Percentiles rank a stretch among this genome's conserved stretches.
Conservation (phyloP, 371 early-diverging fungal genomes). For the Zopfochytrium polystomum region DNA sequence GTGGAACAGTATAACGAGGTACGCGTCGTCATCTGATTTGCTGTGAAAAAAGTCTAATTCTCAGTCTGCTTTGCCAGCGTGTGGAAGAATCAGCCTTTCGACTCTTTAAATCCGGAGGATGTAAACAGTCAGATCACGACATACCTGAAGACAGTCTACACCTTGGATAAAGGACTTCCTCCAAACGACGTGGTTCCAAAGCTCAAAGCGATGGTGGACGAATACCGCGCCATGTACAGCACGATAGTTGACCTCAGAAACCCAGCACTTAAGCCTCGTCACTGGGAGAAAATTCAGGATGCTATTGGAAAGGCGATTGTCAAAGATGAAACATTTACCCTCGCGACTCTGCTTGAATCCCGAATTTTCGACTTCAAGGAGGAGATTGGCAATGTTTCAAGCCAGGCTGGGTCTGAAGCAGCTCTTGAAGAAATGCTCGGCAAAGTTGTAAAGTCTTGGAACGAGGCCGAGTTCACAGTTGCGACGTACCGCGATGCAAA, state of each 20-base stretch:
- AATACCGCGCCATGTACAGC: conserved; percentile 49
- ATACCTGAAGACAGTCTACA: conserved; percentile 51
- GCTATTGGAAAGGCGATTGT: conserved; percentile 51
- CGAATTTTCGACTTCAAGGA: conserved; percentile 57
- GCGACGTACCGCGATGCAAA: conserved; percentile 52
- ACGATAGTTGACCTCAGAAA: conserved; percentile 60
- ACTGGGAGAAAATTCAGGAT: conserved; percentile 64
- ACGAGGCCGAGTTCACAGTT: conserved; percentile 54
- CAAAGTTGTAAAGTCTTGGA: conserved; percentile 53
- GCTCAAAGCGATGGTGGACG: conserved; percentile 53
- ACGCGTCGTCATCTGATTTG: too few species aligned
- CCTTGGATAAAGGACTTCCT: conserved; percentile 57
- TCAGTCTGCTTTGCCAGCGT: conserved; percentile 10
- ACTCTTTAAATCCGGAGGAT: conserved; percentile 53
- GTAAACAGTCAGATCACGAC: conserved; percentile 47
- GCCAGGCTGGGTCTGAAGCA: conserved; percentile 55
- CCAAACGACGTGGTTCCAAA: conserved; percentile 62
- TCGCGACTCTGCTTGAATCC: conserved; percentile 46
- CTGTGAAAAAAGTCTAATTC: not conserved
- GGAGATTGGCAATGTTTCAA: conserved; percentile 51
- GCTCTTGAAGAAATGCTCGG: conserved; percentile 58
- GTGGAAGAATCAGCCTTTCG: conserved; percentile 50
- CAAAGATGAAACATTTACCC: conserved; percentile 52
- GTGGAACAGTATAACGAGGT: conserved; percentile 50
- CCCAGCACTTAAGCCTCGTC: conserved; percentile 53